phyloP scores from a whole-genome alignment of 176 grass and related monocot species.

The Phragmites australis region DNA sequence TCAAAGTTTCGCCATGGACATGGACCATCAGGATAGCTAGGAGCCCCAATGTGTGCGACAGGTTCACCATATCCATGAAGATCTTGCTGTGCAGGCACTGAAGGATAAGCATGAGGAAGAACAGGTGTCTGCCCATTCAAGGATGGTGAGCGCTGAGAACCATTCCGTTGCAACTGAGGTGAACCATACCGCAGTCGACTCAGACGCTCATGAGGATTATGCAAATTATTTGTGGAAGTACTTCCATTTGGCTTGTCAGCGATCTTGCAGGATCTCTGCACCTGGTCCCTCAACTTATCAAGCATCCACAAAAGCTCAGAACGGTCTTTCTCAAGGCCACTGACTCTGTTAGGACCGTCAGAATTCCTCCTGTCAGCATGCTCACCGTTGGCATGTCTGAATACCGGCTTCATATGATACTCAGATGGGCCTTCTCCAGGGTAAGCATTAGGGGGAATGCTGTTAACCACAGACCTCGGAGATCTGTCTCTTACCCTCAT shows the following conservation, averaged over 20 bases:
- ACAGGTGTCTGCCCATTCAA: conserved; percentile 46
- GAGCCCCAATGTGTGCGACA: conserved; percentile 45
- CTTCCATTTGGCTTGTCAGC: conserved; percentile 54
- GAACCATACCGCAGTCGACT: conserved; percentile 55
- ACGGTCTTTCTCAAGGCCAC: conserved; percentile 59
- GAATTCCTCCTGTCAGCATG: conserved; percentile 22
- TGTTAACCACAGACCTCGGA: conserved; percentile 25
- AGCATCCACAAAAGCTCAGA: conserved; percentile 72
- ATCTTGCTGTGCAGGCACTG: conserved; percentile 47
- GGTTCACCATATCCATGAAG: conserved; percentile 45
- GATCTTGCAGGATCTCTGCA: conserved; percentile 75
- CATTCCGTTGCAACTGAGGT: conserved; percentile 51
- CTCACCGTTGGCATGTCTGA: conserved; percentile 26
- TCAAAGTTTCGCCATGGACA: conserved; percentile 64
- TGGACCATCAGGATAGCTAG: conserved; percentile 56
- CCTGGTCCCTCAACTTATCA: conserved; percentile 83
- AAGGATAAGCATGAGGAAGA: conserved; percentile 48
- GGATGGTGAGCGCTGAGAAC: conserved; percentile 43
- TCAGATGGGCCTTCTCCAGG: conserved; percentile 53
- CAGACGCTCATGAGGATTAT: conserved; percentile 46
- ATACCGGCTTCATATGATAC: conserved; percentile 33
- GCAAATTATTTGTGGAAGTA: conserved; percentile 30
- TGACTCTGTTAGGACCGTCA: conserved; percentile 46
- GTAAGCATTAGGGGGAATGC: conserved; percentile 28
- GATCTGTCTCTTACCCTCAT: conserved; percentile 39